phyloP scores from a whole-genome alignment of 164 flowering plant genomes.

The Macadamia integrifolia region DNA sequence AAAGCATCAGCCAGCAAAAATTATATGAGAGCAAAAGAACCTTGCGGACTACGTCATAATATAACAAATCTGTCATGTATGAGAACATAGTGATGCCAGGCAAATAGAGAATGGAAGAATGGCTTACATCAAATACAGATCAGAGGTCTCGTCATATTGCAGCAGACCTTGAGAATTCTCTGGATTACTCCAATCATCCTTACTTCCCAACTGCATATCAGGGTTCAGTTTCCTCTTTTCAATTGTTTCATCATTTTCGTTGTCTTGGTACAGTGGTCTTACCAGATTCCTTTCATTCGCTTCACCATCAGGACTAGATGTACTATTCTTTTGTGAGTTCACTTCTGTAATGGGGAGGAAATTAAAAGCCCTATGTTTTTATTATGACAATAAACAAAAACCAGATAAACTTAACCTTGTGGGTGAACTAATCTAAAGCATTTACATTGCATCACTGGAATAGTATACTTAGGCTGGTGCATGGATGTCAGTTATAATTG shows the following conservation, averaged over 20 bases:
- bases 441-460: no score
- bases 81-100: not conserved
- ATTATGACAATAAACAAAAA: not conserved
- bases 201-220: constrained; percentile 10
- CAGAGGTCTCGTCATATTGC: constrained; percentile 32
- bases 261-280: constrained; percentile 2
- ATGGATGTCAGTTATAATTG: not conserved
- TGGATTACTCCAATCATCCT: constrained; percentile 13
- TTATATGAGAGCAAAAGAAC: not conserved
- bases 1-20: constrained; percentile 7
- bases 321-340: constrained; percentile 3
- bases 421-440: no score
- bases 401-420: not conserved
- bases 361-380: not conserved
- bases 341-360: constrained; percentile 16
- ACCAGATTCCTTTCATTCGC: constrained; percentile 7
- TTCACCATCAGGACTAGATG: constrained; percentile 15
- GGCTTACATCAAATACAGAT: constrained; percentile 43
- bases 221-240: constrained; percentile 15
- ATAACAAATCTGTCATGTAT: not conserved
- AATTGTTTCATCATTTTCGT: constrained; percentile 8
- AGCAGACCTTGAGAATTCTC: constrained; percentile 16
- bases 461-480: not conserved
- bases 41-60: not conserved
- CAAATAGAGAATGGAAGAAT: not conserved